Conservation (phyloP, 2,329 filamentous ascomycete species). For the Arthrinium phaeospermum region DNA sequence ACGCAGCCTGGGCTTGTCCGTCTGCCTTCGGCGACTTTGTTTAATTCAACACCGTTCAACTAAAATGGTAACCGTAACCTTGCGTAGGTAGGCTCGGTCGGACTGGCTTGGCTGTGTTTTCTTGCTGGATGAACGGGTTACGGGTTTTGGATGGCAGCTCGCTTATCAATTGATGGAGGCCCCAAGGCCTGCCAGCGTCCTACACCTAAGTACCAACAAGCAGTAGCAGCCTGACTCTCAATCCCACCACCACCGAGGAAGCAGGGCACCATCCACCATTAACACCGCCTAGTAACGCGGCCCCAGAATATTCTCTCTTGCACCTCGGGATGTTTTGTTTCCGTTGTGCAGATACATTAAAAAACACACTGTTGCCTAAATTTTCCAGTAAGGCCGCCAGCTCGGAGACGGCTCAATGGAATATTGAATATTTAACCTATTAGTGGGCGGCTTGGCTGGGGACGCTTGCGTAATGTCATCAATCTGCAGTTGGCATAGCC, state of each 20-base stretch:
- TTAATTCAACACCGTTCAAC: constrained; percentile 4
- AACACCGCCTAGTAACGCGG: neutral
- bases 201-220: neutral
- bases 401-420: neutral
- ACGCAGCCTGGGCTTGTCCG: neutral
- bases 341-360: neutral
- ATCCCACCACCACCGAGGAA: neutral
- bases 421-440: neutral
- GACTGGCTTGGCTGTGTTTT: neutral
- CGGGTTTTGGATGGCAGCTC: neutral
- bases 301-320: neutral
- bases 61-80: neutral
- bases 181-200: neutral
- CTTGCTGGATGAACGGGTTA: neutral
- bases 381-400: neutral
- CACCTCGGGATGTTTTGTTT: neutral
- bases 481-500: neutral
- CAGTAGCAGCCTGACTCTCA: neutral
- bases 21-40: neutral
- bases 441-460: neutral
- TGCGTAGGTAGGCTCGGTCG: neutral
- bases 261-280: neutral
- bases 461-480: neutral
- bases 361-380: neutral
- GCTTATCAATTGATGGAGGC: neutral